Evolutionary conservation across 768 basidiomycete species (phyloP).

Genomic region (Psilocybe cubensis): DNA sequence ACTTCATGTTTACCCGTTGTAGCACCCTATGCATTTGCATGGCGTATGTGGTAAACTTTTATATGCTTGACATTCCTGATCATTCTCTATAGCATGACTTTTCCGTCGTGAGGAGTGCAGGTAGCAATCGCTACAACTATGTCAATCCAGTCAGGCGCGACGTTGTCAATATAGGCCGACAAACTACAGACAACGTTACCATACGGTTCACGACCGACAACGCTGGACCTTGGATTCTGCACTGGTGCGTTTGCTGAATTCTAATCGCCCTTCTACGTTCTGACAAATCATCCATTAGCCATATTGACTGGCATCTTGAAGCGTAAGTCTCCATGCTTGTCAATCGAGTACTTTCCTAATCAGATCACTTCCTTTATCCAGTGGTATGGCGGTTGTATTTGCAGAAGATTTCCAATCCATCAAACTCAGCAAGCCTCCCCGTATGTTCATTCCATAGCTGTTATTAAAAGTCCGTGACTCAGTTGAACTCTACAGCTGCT

Average conservation of each 20-base stretch:
- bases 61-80: background rate
- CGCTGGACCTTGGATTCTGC: slow-evolving; percentile 54
- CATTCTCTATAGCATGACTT: slow-evolving; percentile 32
- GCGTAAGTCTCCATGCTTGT: slow-evolving; percentile 23
- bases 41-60: slow-evolving; percentile 28
- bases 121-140: slow-evolving; percentile 39
- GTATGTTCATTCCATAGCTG: too few species aligned
- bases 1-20: background rate
- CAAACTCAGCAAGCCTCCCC: slow-evolving; percentile 17
- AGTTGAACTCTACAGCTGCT: slow-evolving; percentile 25
- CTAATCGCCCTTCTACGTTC: background rate
- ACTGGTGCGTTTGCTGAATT: slow-evolving; percentile 25
- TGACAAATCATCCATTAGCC: slow-evolving; percentile 21
- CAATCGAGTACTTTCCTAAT: background rate
- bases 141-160: slow-evolving; percentile 51
- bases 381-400: slow-evolving; percentile 39
- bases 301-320: slow-evolving; percentile 52
- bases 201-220: slow-evolving; percentile 68
- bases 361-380: slow-evolving; percentile 7
- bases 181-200: slow-evolving; percentile 40
- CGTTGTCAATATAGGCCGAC: slow-evolving; percentile 35
- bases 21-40: slow-evolving; percentile 49
- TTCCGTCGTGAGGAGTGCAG: slow-evolving; percentile 44
- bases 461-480: too few species aligned
- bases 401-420: slow-evolving; percentile 33